phyloP scores from a whole-genome alignment of 371 early-diverging fungal genomes.

The Paramicrosporidium saccamoebae region DNA sequence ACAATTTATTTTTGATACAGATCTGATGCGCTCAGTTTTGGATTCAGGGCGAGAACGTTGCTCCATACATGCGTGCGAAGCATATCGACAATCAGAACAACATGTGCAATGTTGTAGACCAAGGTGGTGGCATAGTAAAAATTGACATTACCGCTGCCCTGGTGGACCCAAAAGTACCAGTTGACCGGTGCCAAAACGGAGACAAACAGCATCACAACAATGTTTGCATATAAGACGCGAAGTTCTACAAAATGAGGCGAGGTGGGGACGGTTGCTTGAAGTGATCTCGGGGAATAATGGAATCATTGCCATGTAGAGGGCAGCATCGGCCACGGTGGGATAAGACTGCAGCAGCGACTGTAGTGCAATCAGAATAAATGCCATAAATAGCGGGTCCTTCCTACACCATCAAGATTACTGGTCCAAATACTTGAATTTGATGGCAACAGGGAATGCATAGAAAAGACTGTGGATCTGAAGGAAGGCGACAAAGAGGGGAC shows the following conservation, averaged over 20 bases:
- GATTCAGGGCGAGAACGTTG: no score
- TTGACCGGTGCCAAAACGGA: slow-evolving; percentile 50
- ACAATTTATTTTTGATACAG: no score
- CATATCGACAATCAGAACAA: slow-evolving; percentile 36
- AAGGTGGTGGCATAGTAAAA: slow-evolving; percentile 84
- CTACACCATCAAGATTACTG: slow-evolving; percentile 2
- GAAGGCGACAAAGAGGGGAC: slow-evolving; percentile 54
- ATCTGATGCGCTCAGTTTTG: no score
- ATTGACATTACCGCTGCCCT: slow-evolving; percentile 80
- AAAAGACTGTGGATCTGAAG: slow-evolving; percentile 59
- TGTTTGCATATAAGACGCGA: slow-evolving; percentile 21
- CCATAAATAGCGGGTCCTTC: slow-evolving; percentile 34
- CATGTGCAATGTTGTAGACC: slow-evolving; percentile 46
- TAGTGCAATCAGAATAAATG: slow-evolving; percentile 22
- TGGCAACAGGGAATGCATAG: slow-evolving; percentile 37
- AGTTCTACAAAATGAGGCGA: slow-evolving; percentile 9
- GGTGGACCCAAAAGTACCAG: slow-evolving; percentile 71
- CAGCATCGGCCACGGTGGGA: slow-evolving; percentile 49
- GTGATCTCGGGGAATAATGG: slow-evolving; percentile 32
- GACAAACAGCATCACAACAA: slow-evolving; percentile 26
- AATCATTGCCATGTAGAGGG: slow-evolving; percentile 36
- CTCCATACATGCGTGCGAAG: no score
- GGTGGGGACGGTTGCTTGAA: not conserved
- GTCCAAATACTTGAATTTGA: slow-evolving; percentile 17
- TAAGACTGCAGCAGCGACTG: slow-evolving; percentile 62